Base-by-base conservation (phyloP, 1,284 basidiomycete genomes). In the Cryptococcus depauperatus region DNA sequence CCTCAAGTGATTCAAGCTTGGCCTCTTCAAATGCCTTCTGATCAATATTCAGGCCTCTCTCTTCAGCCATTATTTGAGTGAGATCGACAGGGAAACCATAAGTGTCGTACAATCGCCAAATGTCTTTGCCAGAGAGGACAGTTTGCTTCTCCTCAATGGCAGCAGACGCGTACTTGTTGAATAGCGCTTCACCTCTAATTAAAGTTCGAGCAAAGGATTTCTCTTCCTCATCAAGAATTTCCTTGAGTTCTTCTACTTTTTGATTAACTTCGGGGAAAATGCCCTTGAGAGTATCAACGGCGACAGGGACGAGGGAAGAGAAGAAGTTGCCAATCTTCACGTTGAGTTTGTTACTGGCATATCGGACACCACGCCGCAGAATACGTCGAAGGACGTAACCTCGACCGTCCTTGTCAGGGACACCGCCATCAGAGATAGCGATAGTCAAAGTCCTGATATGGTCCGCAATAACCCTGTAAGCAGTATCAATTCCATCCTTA, bases 41-140 rank as follows among this genome's bases (percentile, higher is more conserved):
- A 66, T 96, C 90, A 61, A 98, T 80, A 19, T 76, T 77, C 35
- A 99, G 73, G 1, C 83, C 84, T 27, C 89, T 76, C 69, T 99
- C 93, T 68, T 95, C 88, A 21, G 95, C 93, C 93, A 99, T 98
- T 54, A 99, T 77, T 44, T 86, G 82, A 2, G 95, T 99, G 30
- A 99, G 75, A 66, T 99, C 93, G 43, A 91, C 90, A 0, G 93
- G 95, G 76, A 99, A 99, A 34, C 93, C 93, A 67, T 88, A 99
- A 0, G 95, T 98, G 69, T 99, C 95, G 69, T 98, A 98, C 43
- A 99, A 73, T 26, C 88, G 79, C 93, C 93, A 99, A 23, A 96
- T 88, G 62, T 99, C 93, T 60, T 83, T 83, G 14, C 93, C 93
- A 54, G 77, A 82, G 35, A 99, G 79, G 54, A 81, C 78, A 44